Base-by-base conservation (phyloP, 805 yeast genomes). In the Barnettozyma californica region DNA sequence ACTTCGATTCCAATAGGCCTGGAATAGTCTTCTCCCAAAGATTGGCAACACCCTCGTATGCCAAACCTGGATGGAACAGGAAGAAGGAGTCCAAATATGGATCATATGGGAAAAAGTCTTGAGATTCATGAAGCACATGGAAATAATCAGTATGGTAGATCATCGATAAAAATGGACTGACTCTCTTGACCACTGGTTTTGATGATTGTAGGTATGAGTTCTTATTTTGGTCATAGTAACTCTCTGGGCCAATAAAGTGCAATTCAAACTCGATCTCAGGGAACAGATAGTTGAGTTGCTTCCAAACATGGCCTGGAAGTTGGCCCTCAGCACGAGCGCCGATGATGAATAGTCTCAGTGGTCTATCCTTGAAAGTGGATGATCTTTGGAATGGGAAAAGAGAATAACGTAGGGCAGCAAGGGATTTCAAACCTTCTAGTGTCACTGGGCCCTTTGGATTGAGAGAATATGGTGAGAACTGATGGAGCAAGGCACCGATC, bases 61-160 rank as follows among this genome's bases (percentile, higher is more conserved):
- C 83, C 62, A 90, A 79, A 37, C 97, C 97, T 3, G 99, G 98
- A 66, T 92, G 98, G 85, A 92, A 94, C 46, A 87, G 75, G 77
- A 89, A 90, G 68, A 94, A 94, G 25, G 81, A 80, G 65, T 94
- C 99, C 64, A 88, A 77, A 67, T 92, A 94, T 41, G 99, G 99
- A 66, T 94, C 99, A 66, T 91, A 94, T 5, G 99, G 99, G 82
- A 89, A 88, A 66, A 94, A 87, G 68, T 92, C 97, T 60, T 91
- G 94, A 43, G 88, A 83, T 60, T 90, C 90, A 68, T 94, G 96
- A 52, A 86, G 75, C 36, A 86, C 92, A 63, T 90, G 89, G 81
- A 94, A 94, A 67, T 84, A 91, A 59, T 87, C 86, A 1, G 98
- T 89, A 68, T 91, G 96, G 69, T 85, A 84, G 49, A 84, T 78